A percentile compares a stretch with the other conserved stretches of the same genome.
Conservation (phyloP, 1,284 basidiomycete species). For the Heterobasidion irregulare region DNA sequence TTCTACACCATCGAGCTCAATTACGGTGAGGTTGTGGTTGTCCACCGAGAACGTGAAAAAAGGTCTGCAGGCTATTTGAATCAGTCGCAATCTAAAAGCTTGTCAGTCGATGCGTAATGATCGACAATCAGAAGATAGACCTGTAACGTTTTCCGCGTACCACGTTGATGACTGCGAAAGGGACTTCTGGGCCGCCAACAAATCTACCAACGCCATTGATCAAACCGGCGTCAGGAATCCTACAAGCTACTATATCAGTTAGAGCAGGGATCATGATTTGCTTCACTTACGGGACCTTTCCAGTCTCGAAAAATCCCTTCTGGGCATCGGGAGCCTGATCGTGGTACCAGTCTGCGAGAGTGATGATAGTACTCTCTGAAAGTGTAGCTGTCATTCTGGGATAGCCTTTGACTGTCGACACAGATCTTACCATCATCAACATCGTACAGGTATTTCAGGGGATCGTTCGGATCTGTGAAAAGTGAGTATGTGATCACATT, state of each 20-base stretch:
- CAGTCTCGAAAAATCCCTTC: not conserved
- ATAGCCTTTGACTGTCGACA: slow-evolving; percentile 14
- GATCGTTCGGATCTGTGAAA: slow-evolving; percentile 24
- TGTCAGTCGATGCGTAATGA: not conserved
- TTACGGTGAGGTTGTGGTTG: slow-evolving; percentile 33
- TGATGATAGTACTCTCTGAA: slow-evolving; percentile 16
- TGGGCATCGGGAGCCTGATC: slow-evolving; percentile 4
- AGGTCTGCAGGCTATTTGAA: slow-evolving; percentile 24
- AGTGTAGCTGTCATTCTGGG: slow-evolving; percentile 20
- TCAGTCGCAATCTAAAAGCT: slow-evolving; percentile 27
- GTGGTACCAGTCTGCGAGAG: slow-evolving; percentile 12
- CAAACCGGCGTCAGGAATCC: slow-evolving; percentile 26
- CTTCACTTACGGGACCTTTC: not conserved
- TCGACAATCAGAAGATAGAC: not conserved
- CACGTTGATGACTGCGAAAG: slow-evolving; percentile 24
- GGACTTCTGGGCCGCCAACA: slow-evolving; percentile 19
- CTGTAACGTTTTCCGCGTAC: slow-evolving; percentile 8
- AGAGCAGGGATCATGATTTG: not conserved
- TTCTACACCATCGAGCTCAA: slow-evolving; percentile 40
- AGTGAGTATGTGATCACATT: not conserved
- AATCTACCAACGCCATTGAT: slow-evolving; percentile 42
- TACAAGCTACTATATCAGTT: not conserved
- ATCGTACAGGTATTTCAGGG: slow-evolving; percentile 28
- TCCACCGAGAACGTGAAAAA: slow-evolving; percentile 33
- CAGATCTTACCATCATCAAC: slow-evolving; percentile 32